Base-by-base conservation (phyloP, 139 green algal species). In the Coccomyxa sp. region DNA sequence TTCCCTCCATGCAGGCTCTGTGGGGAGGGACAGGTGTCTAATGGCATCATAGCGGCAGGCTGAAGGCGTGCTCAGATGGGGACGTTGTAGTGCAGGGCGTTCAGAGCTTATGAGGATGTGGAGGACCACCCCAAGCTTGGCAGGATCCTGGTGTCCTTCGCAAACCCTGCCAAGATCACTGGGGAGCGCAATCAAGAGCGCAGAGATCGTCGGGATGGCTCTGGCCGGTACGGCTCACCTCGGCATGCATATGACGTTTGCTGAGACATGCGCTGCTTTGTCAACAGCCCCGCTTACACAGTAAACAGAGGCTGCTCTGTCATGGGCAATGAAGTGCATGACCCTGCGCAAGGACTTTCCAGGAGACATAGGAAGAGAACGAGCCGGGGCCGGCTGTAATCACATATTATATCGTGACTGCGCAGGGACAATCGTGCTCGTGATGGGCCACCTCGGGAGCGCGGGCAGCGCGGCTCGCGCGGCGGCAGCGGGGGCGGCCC, bases 131-230 rank as follows among this genome's bases (percentile, higher is more conserved):
- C 44, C 8, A 73, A 72, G 76, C 82, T 92, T 27, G 88, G 84
- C 75, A 83, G 77, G 68, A 50, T 91, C 37, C 55, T 86, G 16
- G 84, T 89, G 36, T 88, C 87, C 24, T 90, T 92, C 70, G 81
- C 86, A 54, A 92, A 92, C 79, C 88, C 88, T 6, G 78, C 81
- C 74, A 92, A 92, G 78, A 50, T 73, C 16, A 58, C 79, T 5
- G 77, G 12, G 5, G 12, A 44, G 69, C 69, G 34, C 58, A 16
- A 58, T 78, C 58, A 41, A 39, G 73, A 36, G 0, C 39, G 68
- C 7, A n/a, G n/a, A n/a, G n/a, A n/a, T n/a, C n/a, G n/a, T n/a
- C n/a, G n/a, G n/a, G n/a, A n/a, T n/a, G n/a, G n/a, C n/a, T n/a
- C n/a, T n/a, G n/a, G n/a, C n/a, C n/a, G n/a, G n/a, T n/a, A n/a